phyloP scores from a whole-genome alignment of 1,139 yeast species.

The Candida sanyaensis region DNA sequence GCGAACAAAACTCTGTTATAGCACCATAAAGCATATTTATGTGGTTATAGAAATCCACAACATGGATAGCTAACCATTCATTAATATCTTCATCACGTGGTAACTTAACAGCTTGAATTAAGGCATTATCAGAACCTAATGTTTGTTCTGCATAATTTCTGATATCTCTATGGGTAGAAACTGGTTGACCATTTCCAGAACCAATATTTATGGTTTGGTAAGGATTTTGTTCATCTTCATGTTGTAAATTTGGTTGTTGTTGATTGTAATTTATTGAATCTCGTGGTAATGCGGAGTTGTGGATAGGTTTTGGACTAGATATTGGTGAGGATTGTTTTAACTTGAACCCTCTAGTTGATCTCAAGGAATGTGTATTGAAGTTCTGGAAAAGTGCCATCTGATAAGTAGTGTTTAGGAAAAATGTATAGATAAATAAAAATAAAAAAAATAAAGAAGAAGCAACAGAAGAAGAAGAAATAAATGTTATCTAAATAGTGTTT shows the following conservation, averaged over 20 bases:
- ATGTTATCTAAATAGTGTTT: not conserved
- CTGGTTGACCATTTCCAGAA: conserved; percentile 32
- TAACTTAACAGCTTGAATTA: conserved; percentile 88
- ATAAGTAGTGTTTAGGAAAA: not conserved
- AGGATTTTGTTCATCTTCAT: conserved; percentile 27
- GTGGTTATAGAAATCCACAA: conserved; percentile 89
- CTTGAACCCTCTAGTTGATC: conserved; percentile 57
- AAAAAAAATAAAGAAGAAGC: not conserved
- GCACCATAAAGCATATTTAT: conserved; percentile 96
- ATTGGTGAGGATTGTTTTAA: conserved; percentile 44
- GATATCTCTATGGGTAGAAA: conserved; percentile 67
- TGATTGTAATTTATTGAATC: conserved; percentile 6
- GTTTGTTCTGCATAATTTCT: conserved; percentile 92
- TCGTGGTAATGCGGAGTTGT: conserved; percentile 34
- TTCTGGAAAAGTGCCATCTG: conserved; percentile 56
- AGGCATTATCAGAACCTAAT: conserved; percentile 85
- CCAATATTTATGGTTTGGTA: conserved; percentile 28
- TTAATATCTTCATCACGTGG: conserved; percentile 91
- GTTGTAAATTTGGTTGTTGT: conserved; percentile 19
- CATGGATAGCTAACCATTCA: conserved; percentile 97
- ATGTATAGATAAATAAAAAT: not conserved
- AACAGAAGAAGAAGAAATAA: not conserved
- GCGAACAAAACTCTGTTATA: conserved; percentile 94
- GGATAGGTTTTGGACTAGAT: conserved; percentile 42
- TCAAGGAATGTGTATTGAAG: conserved; percentile 56